Percentiles rank a stretch among this genome's conserved stretches.
Conservation (phyloP, 2,329 filamentous ascomycete genomes). For the Fusarium nematophilum region DNA sequence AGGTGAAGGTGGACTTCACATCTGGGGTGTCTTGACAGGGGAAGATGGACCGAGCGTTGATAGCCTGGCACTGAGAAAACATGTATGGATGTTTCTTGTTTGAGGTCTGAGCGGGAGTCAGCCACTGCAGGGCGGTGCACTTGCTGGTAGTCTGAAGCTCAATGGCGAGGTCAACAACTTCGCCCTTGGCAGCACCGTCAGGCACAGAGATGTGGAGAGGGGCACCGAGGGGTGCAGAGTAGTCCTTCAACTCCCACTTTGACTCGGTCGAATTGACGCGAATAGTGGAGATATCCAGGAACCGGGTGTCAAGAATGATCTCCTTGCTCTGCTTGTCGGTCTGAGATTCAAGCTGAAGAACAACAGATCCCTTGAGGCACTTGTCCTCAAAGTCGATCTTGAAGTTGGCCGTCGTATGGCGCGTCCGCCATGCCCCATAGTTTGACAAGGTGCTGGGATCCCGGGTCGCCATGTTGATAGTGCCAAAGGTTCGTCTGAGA, state of each 20-base stretch:
- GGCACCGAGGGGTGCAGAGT: constrained; percentile 78
- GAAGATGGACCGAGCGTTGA: constrained; percentile 92
- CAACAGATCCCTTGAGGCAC: constrained; percentile 80
- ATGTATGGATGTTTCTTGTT: constrained; percentile 98
- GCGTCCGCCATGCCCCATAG: constrained; percentile 87
- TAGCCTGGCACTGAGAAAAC: constrained; percentile 98
- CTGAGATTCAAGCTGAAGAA: constrained; percentile 80
- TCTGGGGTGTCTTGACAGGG: constrained; percentile 98
- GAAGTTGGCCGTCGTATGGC: constrained; percentile 84
- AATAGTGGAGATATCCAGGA: constrained; percentile 78
- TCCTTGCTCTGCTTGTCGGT: constrained; percentile 78
- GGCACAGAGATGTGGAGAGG: constrained; percentile 75
- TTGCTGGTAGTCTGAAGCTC: constrained; percentile 83
- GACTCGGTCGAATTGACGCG: constrained; percentile 72
- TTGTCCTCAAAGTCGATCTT: constrained; percentile 86
- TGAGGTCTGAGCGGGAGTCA: constrained; percentile 91
- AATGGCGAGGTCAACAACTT: constrained; percentile 69
- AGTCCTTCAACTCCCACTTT: constrained; percentile 77
- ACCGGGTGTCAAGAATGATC: constrained; percentile 89
- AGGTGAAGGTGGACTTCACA: constrained; percentile 94
- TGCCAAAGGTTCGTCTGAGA: constrained; percentile 45
- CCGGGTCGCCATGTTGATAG: constrained; percentile 56
- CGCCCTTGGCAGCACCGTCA: constrained; percentile 63
- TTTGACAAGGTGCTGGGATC: constrained; percentile 94
- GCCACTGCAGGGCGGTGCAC: constrained; percentile 95